These are phyloP conservation scores for Streptanthus diversifolius DNA, from an alignment of 345 rosid species.

Conservation along the genomic window DNA sequence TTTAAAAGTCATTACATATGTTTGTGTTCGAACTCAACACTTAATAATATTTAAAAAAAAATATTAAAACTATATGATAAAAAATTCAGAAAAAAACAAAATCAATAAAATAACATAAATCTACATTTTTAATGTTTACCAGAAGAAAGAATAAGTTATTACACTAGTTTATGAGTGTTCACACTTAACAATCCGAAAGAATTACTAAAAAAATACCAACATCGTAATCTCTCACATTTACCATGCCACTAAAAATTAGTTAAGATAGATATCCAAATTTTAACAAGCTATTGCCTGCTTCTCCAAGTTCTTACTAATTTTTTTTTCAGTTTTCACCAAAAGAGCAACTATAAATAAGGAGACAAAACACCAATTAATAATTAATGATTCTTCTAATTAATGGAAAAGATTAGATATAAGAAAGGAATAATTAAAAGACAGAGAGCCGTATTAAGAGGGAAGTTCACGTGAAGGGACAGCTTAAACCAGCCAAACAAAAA, in stretches of 20 bases:
- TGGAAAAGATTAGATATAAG: background rate
- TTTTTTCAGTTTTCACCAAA: background rate
- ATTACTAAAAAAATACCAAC: background rate
- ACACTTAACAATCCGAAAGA: background rate
- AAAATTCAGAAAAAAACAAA: too few relatives aligned
- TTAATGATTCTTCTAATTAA: background rate
- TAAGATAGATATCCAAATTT: background rate
- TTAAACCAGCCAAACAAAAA: constrained; percentile 32
- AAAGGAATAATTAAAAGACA: constrained; percentile 9
- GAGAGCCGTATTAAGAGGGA: constrained; percentile 15
- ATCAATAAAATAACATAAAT: too few relatives aligned
- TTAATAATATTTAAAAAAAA: too few relatives aligned
- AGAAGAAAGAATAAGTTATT: too few relatives aligned
- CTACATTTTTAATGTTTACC: too few relatives aligned
- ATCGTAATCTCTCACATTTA: background rate
- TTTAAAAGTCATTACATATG: too few relatives aligned
- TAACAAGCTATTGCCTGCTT: background rate
- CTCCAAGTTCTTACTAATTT: background rate
- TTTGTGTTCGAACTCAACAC: too few relatives aligned
- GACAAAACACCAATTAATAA: constrained; percentile 5
- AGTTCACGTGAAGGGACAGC: constrained; percentile 33
- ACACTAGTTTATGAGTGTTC: background rate
- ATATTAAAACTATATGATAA: too few relatives aligned
- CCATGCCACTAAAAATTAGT: background rate
- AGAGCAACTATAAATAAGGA: background rate